Evolutionary conservation across 495 filamentous ascomycete genomes (phyloP).

Genomic region (Saxispiralis lemnorum): DNA sequence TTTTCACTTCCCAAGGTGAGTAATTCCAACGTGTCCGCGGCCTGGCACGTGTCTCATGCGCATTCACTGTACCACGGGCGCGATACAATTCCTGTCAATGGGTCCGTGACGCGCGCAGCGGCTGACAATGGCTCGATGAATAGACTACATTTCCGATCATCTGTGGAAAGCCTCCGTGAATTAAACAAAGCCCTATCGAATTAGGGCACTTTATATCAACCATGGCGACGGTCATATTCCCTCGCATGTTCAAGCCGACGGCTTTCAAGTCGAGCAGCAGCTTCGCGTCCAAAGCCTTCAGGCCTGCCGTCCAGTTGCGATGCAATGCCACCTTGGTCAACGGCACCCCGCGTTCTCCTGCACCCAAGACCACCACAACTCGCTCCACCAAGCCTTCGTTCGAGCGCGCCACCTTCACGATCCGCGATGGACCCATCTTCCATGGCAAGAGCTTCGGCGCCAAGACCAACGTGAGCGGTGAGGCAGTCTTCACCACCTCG

Average conservation of each 20-base stretch:
- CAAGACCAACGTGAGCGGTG: constrained; percentile 76
- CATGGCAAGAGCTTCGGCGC: constrained; percentile 85
- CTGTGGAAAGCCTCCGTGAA: constrained; percentile 89
- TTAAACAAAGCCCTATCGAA: constrained; percentile 29
- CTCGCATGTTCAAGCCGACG: constrained; percentile 46
- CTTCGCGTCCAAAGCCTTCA: constrained; percentile 37
- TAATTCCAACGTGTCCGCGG: not conserved
- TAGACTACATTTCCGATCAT: constrained; percentile 47
- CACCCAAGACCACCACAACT: constrained; percentile 18
- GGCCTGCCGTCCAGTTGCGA: constrained; percentile 34
- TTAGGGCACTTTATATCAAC: constrained; percentile 27
- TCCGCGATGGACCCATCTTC: constrained; percentile 85
- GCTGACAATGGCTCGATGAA: not conserved
- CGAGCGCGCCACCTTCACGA: constrained; percentile 83
- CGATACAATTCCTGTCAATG: constrained; percentile 1
- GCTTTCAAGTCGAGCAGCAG: constrained; percentile 33
- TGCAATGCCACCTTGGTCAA: constrained; percentile 54
- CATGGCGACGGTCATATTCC: constrained; percentile 25
- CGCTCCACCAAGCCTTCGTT: constrained; percentile 38
- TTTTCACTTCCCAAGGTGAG: constrained; percentile 52
- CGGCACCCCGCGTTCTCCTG: constrained; percentile 39
- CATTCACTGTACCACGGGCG: not conserved
- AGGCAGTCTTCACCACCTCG: constrained; percentile 89
- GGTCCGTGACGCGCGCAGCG: not conserved
- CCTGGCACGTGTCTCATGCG: not conserved